Conservation (phyloP, 2,329 filamentous ascomycete genomes). For the Didymosphaeria variabile region DNA sequence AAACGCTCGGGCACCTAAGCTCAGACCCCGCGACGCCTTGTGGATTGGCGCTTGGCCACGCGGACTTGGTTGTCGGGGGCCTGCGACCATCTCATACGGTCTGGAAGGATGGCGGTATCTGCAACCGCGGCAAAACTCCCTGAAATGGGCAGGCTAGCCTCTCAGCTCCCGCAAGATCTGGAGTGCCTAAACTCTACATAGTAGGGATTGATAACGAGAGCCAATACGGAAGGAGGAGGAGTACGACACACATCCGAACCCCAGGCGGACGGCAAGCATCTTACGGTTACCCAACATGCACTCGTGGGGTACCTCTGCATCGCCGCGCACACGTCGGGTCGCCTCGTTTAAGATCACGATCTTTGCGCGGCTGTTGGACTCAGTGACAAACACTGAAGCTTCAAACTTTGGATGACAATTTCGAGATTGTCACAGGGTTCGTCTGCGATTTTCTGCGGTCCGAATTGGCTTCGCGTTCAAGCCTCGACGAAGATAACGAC, state of each 20-base stretch:
- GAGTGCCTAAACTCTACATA: constrained; percentile 28
- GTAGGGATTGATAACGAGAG: constrained; percentile 36
- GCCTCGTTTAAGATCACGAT: constrained; percentile 6
- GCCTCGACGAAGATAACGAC: constrained; percentile 19
- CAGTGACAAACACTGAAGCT: background rate
- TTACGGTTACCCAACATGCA: constrained; percentile 20
- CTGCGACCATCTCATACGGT: constrained; percentile 25
- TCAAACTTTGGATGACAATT: background rate
- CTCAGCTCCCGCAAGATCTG: constrained; percentile 23
- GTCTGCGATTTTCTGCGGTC: constrained; percentile 5
- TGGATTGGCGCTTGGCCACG: constrained; percentile 17
- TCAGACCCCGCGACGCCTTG: constrained; percentile 20
- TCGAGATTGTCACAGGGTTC: background rate
- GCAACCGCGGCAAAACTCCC: constrained; percentile 27
- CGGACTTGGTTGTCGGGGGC: constrained; percentile 26
- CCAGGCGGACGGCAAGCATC: constrained; percentile 23
- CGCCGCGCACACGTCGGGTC: constrained; percentile 20
- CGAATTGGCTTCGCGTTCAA: constrained; percentile 28
- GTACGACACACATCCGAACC: constrained; percentile 20
- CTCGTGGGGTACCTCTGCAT: constrained; percentile 31
- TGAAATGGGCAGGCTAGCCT: constrained; percentile 23
- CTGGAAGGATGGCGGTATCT: constrained; percentile 29
- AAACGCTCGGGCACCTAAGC: constrained; percentile 23
- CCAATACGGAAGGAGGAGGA: constrained; percentile 22
- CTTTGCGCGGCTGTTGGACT: background rate